phyloP scores from a whole-genome alignment of 2,329 filamentous ascomycete species.

The Mycosphaerelloides madeirae region DNA sequence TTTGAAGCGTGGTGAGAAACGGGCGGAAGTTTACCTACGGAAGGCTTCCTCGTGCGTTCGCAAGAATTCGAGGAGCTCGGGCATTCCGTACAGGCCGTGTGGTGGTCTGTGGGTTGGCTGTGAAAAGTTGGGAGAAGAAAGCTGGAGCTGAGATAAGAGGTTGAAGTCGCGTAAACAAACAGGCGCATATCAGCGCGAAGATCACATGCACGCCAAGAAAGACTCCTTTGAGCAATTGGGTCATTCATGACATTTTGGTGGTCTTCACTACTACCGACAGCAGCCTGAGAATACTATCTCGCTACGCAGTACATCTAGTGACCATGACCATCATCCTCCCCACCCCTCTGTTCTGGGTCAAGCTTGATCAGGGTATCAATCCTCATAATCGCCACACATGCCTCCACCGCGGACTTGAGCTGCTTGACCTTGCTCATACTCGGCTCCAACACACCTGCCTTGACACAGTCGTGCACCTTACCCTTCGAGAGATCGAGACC shows the following conservation, averaged over 20 bases:
- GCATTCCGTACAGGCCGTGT: slow-evolving; percentile 10
- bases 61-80: slow-evolving; percentile 58
- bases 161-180: neutral
- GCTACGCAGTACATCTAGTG: slow-evolving; percentile 17
- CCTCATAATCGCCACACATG: slow-evolving; percentile 97
- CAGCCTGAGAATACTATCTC: too few species aligned
- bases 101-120: neutral
- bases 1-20: neutral
- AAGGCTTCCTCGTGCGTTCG: slow-evolving; percentile 47
- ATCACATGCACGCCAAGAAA: slow-evolving; percentile 6
- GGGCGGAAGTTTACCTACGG: slow-evolving; percentile 37
- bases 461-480: slow-evolving; percentile 87
- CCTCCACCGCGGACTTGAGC: slow-evolving; percentile 96
- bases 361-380: slow-evolving; percentile 98
- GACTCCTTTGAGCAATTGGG: too few species aligned
- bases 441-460: slow-evolving; percentile 91
- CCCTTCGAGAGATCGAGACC: slow-evolving; percentile 85
- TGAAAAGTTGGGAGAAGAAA: neutral
- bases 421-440: slow-evolving; percentile 98
- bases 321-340: slow-evolving; percentile 61
- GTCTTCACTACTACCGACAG: too few species aligned
- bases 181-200: neutral
- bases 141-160: neutral
- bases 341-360: slow-evolving; percentile 72
- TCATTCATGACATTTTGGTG: too few species aligned